These are phyloP conservation scores for Fusarium acutatum DNA, from an alignment of 2,329 filamentous ascomycete species.

Conservation along the genomic window DNA sequence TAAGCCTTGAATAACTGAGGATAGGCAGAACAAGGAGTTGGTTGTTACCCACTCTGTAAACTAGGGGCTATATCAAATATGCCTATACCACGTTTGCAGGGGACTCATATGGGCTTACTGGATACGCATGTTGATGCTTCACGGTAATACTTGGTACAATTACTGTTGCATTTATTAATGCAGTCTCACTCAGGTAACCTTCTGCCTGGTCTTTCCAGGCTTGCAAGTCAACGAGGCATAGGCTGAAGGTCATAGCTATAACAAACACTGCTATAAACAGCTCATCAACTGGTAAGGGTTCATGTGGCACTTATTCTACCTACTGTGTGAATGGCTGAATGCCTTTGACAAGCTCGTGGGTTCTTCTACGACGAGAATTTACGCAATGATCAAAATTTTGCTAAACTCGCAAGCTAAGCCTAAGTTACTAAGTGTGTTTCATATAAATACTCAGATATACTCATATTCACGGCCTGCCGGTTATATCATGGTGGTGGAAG, in stretches of 20 bases:
- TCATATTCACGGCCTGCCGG: neutral
- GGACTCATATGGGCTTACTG: neutral
- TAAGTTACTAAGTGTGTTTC: neutral
- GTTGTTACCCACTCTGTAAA: neutral
- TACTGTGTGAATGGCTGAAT: neutral
- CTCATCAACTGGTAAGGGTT: too few species aligned
- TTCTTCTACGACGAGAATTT: slow-evolving; percentile 33
- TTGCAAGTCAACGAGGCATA: neutral
- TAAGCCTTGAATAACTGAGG: neutral
- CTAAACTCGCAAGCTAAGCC: neutral
- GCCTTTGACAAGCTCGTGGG: neutral
- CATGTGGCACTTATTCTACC: neutral
- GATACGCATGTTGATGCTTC: neutral
- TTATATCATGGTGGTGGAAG: neutral
- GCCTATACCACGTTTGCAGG: neutral
- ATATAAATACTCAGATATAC: neutral
- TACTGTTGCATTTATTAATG: neutral
- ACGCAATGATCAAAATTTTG: slow-evolving; percentile 29
- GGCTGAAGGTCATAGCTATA: neutral
- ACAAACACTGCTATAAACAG: neutral
- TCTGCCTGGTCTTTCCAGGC: neutral
- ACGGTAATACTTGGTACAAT: neutral
- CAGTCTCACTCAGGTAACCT: neutral
- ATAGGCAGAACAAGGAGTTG: neutral
- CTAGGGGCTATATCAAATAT: slow-evolving; percentile 1